phyloP scores from a whole-genome alignment of 352 stramenopile species.

The Phytopythium oedochilum region DNA sequence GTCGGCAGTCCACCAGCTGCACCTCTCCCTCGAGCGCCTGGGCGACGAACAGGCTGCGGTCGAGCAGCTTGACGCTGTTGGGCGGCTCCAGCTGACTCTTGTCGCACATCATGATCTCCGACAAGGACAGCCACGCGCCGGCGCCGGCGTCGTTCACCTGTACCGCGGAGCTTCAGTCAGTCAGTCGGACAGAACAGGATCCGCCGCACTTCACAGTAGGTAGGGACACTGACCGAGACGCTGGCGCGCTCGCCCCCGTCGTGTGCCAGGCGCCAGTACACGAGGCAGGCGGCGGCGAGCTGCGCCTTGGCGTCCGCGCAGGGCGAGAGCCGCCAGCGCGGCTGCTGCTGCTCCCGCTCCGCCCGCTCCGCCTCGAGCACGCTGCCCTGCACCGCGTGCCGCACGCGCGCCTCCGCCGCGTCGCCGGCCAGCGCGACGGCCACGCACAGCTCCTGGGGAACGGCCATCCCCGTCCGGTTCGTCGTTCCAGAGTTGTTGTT shows the following conservation, averaged over 20 bases:
- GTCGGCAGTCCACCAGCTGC: slow-evolving; percentile 52
- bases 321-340: slow-evolving; percentile 19
- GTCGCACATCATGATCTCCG: slow-evolving; percentile 37
- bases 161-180: background rate
- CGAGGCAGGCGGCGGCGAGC: slow-evolving; percentile 41
- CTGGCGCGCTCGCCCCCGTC: slow-evolving; percentile 7
- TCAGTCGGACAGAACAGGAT: background rate
- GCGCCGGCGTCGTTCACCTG: slow-evolving; percentile 19
- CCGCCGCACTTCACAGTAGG: too few relatives aligned
- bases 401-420: slow-evolving; percentile 12
- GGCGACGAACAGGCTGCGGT: slow-evolving; percentile 18
- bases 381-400: slow-evolving; percentile 17
- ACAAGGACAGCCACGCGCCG: slow-evolving; percentile 25
- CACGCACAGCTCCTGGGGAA: slow-evolving; percentile 23
- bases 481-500: background rate
- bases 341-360: slow-evolving; percentile 8
- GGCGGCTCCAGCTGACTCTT: slow-evolving; percentile 23
- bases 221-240: slow-evolving; percentile 14
- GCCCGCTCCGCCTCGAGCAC: slow-evolving; percentile 13
- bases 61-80: slow-evolving; percentile 18
- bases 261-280: slow-evolving; percentile 41
- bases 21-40: slow-evolving; percentile 22
- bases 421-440: slow-evolving; percentile 10
- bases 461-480: slow-evolving; percentile 24
- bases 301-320: slow-evolving; percentile 36